These are phyloP conservation scores for Otatea glauca DNA, from an alignment of 176 grass and related monocot genomes.

Conservation along the genomic window DNA sequence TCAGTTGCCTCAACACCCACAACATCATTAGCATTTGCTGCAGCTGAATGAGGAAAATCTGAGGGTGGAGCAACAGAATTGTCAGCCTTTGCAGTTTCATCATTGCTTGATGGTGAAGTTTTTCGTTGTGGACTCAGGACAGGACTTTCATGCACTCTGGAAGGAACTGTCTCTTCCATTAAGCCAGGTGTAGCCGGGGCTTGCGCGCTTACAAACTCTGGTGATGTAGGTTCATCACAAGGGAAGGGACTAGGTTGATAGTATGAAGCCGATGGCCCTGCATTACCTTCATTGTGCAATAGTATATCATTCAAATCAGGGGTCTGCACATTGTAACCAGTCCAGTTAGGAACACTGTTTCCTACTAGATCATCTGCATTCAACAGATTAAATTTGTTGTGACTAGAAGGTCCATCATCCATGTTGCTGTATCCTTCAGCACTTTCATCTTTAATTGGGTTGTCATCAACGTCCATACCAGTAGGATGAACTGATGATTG, in stretches of 20 bases:
- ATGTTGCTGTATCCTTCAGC: slow-evolving; percentile 55
- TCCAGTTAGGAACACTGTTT: slow-evolving; percentile 64
- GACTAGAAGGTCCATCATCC: slow-evolving; percentile 46
- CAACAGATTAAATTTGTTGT: slow-evolving; percentile 34
- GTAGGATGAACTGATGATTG: slow-evolving; percentile 51
- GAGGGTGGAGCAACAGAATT: slow-evolving; percentile 50
- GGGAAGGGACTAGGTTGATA: slow-evolving; percentile 58
- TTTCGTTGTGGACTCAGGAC: slow-evolving; percentile 70
- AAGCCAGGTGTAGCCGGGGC: slow-evolving; percentile 88
- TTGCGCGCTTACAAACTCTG: slow-evolving; percentile 69
- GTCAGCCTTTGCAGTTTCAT: slow-evolving; percentile 60
- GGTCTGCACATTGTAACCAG: slow-evolving; percentile 77
- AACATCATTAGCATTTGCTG: slow-evolving; percentile 51
- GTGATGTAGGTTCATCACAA: slow-evolving; percentile 59
- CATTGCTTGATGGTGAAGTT: slow-evolving; percentile 66
- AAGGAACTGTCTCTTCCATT: slow-evolving; percentile 84
- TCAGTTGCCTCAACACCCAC: slow-evolving; percentile 32
- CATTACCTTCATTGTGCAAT: slow-evolving; percentile 64
- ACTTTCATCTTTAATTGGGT: slow-evolving; percentile 57
- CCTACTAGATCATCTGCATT: slow-evolving; percentile 41
- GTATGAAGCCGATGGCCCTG: slow-evolving; percentile 59
- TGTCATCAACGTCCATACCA: slow-evolving; percentile 81
- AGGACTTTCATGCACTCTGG: slow-evolving; percentile 75
- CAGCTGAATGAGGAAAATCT: slow-evolving; percentile 38
- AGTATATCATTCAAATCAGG: slow-evolving; percentile 93